Evolutionary conservation across 257 asterid genomes (phyloP).

Genomic region (Solanum acaule): DNA sequence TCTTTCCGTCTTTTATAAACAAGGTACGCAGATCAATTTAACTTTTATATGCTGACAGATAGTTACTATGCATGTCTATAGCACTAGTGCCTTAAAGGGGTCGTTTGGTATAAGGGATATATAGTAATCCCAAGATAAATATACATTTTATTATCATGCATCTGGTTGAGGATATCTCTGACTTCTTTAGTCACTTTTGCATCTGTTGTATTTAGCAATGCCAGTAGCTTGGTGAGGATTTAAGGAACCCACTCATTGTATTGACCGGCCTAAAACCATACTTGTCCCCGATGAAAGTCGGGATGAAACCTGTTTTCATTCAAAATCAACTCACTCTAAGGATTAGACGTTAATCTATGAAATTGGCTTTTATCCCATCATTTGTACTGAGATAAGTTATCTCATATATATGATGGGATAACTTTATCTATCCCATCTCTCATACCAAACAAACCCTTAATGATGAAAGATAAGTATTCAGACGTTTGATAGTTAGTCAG

Average conservation of each 20-base stretch:
- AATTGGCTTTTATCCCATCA: not conserved
- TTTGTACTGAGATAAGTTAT: not conserved
- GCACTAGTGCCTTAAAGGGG: not conserved
- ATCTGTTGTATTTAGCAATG: not conserved
- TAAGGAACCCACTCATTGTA: not conserved
- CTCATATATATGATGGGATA: not conserved
- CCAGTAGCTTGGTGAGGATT: not conserved
- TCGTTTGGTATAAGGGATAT: not conserved
- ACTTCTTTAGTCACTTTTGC: not conserved
- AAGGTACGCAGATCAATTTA: slow-evolving; percentile 27
- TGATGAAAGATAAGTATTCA: not conserved
- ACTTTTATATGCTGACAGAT: not conserved
- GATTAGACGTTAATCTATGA: not conserved
- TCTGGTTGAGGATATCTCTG: not conserved
- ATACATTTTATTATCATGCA: not conserved
- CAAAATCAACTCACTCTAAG: not conserved
- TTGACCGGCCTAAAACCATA: not conserved
- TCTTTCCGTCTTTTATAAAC: slow-evolving; percentile 70
- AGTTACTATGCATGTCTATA: not conserved
- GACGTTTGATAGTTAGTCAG: not conserved
- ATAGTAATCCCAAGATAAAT: no score
- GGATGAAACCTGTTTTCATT: not conserved
- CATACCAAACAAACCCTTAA: not conserved
- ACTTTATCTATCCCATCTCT: not conserved
- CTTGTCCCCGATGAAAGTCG: not conserved